Percentiles rank a stretch among this genome's conserved stretches.
Conservation (phyloP, 139 green algal genomes). For the Coelastrella sp. region DNA sequence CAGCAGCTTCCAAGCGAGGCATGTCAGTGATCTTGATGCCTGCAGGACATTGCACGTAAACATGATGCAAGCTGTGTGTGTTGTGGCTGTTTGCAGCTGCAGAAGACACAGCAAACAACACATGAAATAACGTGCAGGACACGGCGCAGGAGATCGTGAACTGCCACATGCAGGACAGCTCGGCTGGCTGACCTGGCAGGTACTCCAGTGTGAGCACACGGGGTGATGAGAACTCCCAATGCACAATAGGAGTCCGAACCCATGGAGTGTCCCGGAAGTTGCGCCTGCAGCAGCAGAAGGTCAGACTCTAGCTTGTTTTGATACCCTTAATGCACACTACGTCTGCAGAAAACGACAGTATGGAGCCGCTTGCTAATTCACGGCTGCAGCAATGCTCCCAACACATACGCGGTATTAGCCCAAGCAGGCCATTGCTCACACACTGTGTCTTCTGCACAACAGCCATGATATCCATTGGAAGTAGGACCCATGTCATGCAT, state of each 20-base stretch:
- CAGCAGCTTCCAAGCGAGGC: constrained; percentile 55
- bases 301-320: too few species aligned
- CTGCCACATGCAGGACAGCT: background rate
- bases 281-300: constrained; percentile 74
- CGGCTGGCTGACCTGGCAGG: constrained; percentile 67
- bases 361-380: too few species aligned
- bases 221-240: constrained; percentile 87
- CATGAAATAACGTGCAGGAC: too few species aligned
- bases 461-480: background rate
- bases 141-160: too few species aligned
- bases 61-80: background rate
- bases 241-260: constrained; percentile 77
- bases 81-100: too few species aligned
- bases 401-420: too few species aligned
- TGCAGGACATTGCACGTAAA: background rate
- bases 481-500: background rate
- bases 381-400: too few species aligned
- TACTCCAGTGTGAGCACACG: constrained; percentile 96
- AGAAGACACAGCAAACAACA: too few species aligned
- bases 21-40: constrained; percentile 76
- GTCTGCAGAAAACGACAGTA: too few species aligned
- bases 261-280: constrained; percentile 80
- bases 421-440: too few species aligned
- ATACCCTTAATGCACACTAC: too few species aligned
- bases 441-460: background rate